phyloP scores from a whole-genome alignment of 2,329 filamentous ascomycete genomes.

The Arthrobotrys iridis region DNA sequence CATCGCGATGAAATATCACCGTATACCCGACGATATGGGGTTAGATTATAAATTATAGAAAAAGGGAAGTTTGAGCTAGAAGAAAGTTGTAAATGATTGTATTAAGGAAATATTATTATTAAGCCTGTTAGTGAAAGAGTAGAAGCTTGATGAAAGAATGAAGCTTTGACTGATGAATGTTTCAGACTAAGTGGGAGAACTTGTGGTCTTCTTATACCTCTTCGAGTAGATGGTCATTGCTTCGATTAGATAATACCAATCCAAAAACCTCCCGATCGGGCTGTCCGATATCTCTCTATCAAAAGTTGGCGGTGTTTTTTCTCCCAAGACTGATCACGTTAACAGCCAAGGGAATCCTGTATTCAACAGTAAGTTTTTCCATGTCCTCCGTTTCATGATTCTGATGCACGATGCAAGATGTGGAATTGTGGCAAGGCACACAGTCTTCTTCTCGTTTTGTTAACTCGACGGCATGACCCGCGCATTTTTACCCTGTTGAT shows the following conservation, averaged over 20 bases:
- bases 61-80: neutral
- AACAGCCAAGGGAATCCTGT: neutral
- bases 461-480: neutral
- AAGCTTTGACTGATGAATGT: conserved; percentile 21
- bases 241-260: neutral
- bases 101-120: neutral
- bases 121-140: neutral
- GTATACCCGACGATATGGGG: neutral
- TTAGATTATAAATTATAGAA: neutral
- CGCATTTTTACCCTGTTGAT: neutral
- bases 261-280: neutral
- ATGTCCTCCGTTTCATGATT: conserved; percentile 1
- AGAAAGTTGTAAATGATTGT: neutral
- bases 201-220: conserved; percentile 30
- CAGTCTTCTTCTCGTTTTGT: neutral
- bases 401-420: conserved; percentile 17
- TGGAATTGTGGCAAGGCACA: neutral
- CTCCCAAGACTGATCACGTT: neutral
- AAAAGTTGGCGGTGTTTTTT: neutral
- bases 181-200: conserved; percentile 13
- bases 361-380: neutral
- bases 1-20: neutral
- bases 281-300: neutral
- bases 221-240: neutral
- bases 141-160: conserved; percentile 31